Conservation (phyloP, 306 rosid genomes). For the Prunus mira region DNA sequence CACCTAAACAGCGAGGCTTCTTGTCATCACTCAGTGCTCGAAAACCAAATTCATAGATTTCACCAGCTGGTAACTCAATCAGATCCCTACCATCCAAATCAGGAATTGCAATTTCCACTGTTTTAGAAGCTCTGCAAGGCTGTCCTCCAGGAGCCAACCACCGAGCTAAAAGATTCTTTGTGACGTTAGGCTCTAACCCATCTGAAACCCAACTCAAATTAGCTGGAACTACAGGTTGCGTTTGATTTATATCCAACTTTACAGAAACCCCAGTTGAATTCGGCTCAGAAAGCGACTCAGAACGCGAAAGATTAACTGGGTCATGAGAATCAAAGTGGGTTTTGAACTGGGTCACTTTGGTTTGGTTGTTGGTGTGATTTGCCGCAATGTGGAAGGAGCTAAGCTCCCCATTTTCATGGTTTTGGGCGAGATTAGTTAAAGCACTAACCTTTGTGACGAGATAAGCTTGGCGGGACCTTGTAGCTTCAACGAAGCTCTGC, state of each 20-base stretch:
- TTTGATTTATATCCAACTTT: slow-evolving; percentile 15
- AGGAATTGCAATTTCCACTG: slow-evolving; percentile 55
- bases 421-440: slow-evolving; percentile 31
- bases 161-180: slow-evolving; percentile 55
- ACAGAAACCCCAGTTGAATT: slow-evolving; percentile 24
- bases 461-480: slow-evolving; percentile 49
- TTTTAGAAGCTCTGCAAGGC: slow-evolving; percentile 65
- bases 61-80: slow-evolving; percentile 66
- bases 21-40: slow-evolving; percentile 66
- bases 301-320: slow-evolving; percentile 22
- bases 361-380: slow-evolving; percentile 28
- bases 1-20: slow-evolving; percentile 75
- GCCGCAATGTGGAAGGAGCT: slow-evolving; percentile 9
- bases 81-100: slow-evolving; percentile 44
- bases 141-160: slow-evolving; percentile 75
- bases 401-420: slow-evolving; percentile 22
- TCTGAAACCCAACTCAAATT: slow-evolving; percentile 52
- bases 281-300: slow-evolving; percentile 24
- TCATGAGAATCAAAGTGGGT: slow-evolving; percentile 17
- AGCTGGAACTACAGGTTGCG: slow-evolving; percentile 17
- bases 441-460: slow-evolving; percentile 29
- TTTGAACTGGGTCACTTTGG: slow-evolving; percentile 31
- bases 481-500: slow-evolving; percentile 42
- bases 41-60: slow-evolving; percentile 61
- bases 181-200: slow-evolving; percentile 56